Base-by-base conservation (phyloP, 192 early-diverging fungal species). In the Bifiguratus adelaidae region DNA sequence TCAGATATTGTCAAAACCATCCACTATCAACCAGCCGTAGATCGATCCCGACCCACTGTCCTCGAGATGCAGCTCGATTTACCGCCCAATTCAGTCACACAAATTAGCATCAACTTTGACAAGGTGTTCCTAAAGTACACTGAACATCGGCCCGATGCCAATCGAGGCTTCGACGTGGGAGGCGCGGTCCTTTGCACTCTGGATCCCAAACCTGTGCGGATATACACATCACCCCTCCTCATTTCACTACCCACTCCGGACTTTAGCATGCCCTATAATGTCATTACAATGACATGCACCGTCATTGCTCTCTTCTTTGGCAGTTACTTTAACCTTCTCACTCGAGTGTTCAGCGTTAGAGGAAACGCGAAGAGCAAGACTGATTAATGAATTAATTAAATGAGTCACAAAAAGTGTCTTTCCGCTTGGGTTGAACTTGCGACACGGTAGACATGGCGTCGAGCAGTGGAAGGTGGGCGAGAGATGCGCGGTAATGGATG, bases 221-320 rank as follows among this genome's bases (percentile, higher is more conserved):
- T 91, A 3, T 92, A 89, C 52, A 91, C 89, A 0, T 89, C 94
- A 56, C 77, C 80, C 8, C 50, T 95, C n/a, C 68, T 97, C 23
- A 76, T 94, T 34, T 83, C 79, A 44, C 71, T 96, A 38, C 93
- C 95, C 1, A 95, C 93, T 4, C 93, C 95, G 3, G 95, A 99
- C 51, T 99, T 99, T 45, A 87, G 83, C 40, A 99, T 99, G 95
- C 93, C 93, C 0, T 99, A 99, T 69, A 99, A 99, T 67, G 93
- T 97, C 38, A 93, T 99, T 44, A 95, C 95, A 1, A 73, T 97
- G 64, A 91, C 93, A 7, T 96, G 92, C 52, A 99, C 95, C 0
- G 77, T 96, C 4, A 77, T 98, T 47, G 91, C 92, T 5, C 61
- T 95, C 32, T 95, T 90, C 63, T 97, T 95, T 86, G 95, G 95